A percentile compares a stretch with the other conserved stretches of the same genome.
phyloP scores from a whole-genome alignment of 2,329 filamentous ascomycete genomes.

The Clarireedia monteithiana region DNA sequence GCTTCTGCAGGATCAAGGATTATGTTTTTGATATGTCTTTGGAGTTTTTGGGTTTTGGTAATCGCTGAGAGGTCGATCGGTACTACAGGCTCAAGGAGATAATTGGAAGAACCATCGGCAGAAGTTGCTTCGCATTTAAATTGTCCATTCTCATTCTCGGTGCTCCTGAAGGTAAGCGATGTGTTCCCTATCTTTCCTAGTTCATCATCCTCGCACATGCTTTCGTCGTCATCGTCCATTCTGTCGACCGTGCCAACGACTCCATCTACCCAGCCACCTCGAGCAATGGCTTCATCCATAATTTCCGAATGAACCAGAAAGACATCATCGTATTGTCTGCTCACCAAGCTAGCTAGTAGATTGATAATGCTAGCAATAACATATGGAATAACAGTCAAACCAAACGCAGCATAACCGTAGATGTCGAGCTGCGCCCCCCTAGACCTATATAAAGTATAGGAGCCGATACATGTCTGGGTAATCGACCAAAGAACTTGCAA shows the following conservation, averaged over 20 bases:
- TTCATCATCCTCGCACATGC: neutral
- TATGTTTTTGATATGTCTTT: neutral
- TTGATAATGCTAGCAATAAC: constrained; percentile 2
- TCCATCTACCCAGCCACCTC: neutral
- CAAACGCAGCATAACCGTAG: constrained; percentile 8
- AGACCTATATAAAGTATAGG: neutral
- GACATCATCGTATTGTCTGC: neutral
- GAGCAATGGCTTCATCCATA: constrained; percentile 4
- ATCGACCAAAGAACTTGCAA: neutral
- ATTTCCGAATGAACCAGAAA: constrained; percentile 3
- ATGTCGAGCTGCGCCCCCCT: neutral
- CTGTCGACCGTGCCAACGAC: neutral
- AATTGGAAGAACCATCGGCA: neutral
- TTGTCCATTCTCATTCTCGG: neutral
- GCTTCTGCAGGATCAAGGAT: neutral
- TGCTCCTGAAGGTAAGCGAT: neutral
- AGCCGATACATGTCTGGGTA: neutral
- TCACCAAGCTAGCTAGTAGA: constrained; percentile 3
- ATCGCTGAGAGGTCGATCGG: neutral
- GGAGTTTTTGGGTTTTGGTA: neutral
- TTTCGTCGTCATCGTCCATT: neutral
- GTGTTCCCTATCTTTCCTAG: neutral
- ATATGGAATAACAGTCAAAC: constrained; percentile 9
- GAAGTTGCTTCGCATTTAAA: neutral
- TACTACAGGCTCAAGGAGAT: neutral